phyloP scores from a whole-genome alignment of 106 monocot species.

The Vanilla planifolia region DNA sequence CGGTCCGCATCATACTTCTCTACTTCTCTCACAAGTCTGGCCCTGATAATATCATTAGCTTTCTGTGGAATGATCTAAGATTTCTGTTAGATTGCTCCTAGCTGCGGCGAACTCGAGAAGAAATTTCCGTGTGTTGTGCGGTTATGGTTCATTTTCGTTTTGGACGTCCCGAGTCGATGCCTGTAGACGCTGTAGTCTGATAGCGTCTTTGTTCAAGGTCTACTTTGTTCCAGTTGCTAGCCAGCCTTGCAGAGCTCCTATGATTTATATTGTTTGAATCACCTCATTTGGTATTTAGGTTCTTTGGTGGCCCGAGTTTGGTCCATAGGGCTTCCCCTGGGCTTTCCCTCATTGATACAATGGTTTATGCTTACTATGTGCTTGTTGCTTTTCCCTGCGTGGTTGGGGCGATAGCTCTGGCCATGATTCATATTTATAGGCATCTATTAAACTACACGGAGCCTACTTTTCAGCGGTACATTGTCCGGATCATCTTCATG shows the following conservation, averaged over 20 bases:
- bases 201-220: not conserved
- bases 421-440: slow-evolving; percentile 74
- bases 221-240: not conserved
- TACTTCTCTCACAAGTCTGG: not conserved
- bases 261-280: not conserved
- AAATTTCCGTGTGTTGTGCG: not conserved
- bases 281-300: not conserved
- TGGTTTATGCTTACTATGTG: slow-evolving; percentile 63
- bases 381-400: slow-evolving; percentile 76
- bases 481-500: slow-evolving; percentile 99
- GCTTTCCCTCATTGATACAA: slow-evolving; percentile 13
- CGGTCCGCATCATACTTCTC: not conserved
- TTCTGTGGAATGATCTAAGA: not conserved
- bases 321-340: not conserved
- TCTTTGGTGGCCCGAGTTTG: not conserved
- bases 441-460: slow-evolving; percentile 97
- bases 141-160: not conserved
- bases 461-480: slow-evolving; percentile 92
- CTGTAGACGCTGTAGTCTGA: not conserved
- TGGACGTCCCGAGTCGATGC: not conserved
- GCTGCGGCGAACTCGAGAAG: not conserved
- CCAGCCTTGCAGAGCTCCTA: not conserved
- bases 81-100: not conserved
- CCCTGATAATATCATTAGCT: too few relatives aligned
- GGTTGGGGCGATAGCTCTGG: slow-evolving; percentile 55